Conservation (phyloP, 331 rosid species). For the Quercus phellos region DNA sequence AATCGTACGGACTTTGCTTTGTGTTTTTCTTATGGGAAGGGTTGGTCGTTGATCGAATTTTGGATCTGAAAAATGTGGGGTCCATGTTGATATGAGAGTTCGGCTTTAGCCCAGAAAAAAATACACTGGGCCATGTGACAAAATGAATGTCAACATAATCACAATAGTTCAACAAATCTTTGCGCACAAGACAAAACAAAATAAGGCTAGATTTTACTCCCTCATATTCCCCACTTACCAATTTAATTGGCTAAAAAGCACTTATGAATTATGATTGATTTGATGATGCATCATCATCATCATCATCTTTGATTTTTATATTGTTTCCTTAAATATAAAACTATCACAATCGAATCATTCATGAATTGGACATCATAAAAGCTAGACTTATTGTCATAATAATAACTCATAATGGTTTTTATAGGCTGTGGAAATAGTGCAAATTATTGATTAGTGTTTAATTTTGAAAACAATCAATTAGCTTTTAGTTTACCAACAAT, state of each 20-base stretch:
- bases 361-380: not conserved
- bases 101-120: not conserved
- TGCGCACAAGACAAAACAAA: not conserved
- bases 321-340: not conserved
- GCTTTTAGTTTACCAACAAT: too few relatives aligned
- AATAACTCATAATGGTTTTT: not conserved
- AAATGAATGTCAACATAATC: not conserved
- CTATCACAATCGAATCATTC: not conserved
- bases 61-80: not conserved
- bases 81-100: not conserved
- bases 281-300: not conserved
- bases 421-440: not conserved
- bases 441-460: not conserved
- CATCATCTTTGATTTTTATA: not conserved
- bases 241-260: not conserved
- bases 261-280: not conserved
- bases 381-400: not conserved
- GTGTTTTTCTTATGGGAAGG: too few relatives aligned
- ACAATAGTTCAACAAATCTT: not conserved
- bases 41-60: not conserved
- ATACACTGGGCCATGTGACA: not conserved
- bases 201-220: too few relatives aligned
- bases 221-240: too few relatives aligned
- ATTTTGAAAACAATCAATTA: too few relatives aligned
- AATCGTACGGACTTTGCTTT: too few relatives aligned